Conservation (phyloP, 2,329 filamentous ascomycete genomes). For the Aspergillus amoenus region DNA sequence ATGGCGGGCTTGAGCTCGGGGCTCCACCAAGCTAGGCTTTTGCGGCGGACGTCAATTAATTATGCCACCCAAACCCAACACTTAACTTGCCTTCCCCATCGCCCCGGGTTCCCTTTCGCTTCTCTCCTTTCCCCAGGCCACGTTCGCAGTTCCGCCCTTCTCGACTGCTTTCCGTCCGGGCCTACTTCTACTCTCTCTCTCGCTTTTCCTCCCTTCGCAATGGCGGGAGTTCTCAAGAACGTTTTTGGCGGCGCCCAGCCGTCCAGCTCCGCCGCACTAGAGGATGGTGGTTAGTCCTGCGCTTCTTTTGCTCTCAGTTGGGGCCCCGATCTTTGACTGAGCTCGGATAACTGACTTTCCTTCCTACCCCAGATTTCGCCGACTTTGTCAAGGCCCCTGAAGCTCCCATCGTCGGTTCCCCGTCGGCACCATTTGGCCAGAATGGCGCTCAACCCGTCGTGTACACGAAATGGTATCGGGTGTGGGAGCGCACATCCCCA, state of each 20-base stretch:
- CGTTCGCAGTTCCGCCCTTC: constrained; percentile 16
- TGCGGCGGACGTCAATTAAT: constrained; percentile 26
- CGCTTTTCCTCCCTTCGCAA: constrained; percentile 24
- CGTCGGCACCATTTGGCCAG: constrained; percentile 42
- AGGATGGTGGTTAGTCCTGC: constrained; percentile 39
- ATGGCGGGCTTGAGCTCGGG: constrained; percentile 12
- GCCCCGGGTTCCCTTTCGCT: constrained; percentile 15
- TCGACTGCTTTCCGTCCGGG: not conserved
- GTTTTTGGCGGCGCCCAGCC: constrained; percentile 37
- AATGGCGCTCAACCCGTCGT: constrained; percentile 56
- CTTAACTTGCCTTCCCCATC: constrained; percentile 10
- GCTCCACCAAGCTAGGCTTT: constrained; percentile 19
- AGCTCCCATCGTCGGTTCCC: constrained; percentile 46
- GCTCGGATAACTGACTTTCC: not conserved
- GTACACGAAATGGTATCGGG: constrained; percentile 94
- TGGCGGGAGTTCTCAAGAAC: constrained; percentile 43
- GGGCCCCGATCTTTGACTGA: not conserved
- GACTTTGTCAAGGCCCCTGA: constrained; percentile 83
- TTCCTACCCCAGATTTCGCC: constrained; percentile 71
- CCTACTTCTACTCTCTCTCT: constrained; percentile 19
- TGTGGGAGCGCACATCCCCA: constrained; percentile 84
- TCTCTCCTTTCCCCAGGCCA: constrained; percentile 19
- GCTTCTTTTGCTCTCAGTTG: not conserved
- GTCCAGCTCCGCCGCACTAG: constrained; percentile 28
- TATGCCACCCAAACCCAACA: constrained; percentile 12